Percentiles rank a stretch among this genome's conserved stretches.
phyloP scores from a whole-genome alignment of 495 filamentous ascomycete genomes.

The Aspergillus sclerotiicarbonarius region DNA sequence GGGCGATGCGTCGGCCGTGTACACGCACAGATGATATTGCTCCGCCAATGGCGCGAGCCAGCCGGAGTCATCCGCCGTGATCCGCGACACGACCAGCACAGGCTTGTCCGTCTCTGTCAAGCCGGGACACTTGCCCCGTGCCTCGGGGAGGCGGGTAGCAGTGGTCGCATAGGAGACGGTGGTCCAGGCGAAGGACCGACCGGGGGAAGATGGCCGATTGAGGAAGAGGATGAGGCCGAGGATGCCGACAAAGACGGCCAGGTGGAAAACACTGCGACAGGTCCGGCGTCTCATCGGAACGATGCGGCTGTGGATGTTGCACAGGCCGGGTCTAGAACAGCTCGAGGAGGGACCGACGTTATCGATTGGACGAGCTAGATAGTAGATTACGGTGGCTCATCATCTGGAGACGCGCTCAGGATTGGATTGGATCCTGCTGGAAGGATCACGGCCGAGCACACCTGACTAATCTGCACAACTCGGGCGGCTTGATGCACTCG shows the following conservation, averaged over 20 bases:
- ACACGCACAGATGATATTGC: slow-evolving; percentile 45
- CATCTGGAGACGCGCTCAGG: too few relatives aligned
- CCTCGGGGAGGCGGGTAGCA: slow-evolving; percentile 23
- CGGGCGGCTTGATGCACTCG: too few relatives aligned
- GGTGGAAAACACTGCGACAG: slow-evolving; percentile 27
- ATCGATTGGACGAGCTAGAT: too few relatives aligned
- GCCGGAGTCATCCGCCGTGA: slow-evolving; percentile 32
- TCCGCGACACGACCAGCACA: slow-evolving; percentile 37
- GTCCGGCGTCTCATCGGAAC: slow-evolving; percentile 13
- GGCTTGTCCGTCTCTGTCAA: slow-evolving; percentile 34
- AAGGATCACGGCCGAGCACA: too few relatives aligned
- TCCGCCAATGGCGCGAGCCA: slow-evolving; percentile 34
- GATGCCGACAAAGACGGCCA: slow-evolving; percentile 28
- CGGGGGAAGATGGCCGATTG: slow-evolving; percentile 28
- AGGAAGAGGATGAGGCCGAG: slow-evolving; percentile 34
- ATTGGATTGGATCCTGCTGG: too few relatives aligned
- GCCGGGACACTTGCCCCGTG: slow-evolving; percentile 34
- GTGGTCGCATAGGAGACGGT: slow-evolving; percentile 36
- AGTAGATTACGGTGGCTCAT: too few relatives aligned
- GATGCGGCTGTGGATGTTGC: not conserved
- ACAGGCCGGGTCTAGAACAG: too few relatives aligned
- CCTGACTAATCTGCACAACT: too few relatives aligned
- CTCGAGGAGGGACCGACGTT: too few relatives aligned
- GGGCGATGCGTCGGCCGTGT: slow-evolving; percentile 53
- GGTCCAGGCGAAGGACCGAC: slow-evolving; percentile 35